Evolutionary conservation across 108 stramenopile genomes (phyloP).

Genomic region (Nitzschia putrida): DNA sequence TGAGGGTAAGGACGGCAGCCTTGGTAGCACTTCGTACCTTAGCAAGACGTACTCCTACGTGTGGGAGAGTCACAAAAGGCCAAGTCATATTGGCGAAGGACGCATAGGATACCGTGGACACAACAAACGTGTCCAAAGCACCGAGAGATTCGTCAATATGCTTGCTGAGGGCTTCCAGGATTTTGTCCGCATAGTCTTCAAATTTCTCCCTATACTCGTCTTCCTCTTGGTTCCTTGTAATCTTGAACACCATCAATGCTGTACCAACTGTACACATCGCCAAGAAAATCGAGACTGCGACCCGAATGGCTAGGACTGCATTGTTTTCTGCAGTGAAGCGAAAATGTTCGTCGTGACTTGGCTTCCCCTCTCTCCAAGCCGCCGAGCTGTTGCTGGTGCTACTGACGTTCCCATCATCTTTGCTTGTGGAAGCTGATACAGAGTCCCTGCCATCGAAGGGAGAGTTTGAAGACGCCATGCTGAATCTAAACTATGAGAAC

Average conservation of each 20-base stretch:
- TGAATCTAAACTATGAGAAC: too few relatives aligned
- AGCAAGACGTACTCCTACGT: slow-evolving; percentile 36
- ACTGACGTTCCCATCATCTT: too few relatives aligned
- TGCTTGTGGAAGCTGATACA: too few relatives aligned
- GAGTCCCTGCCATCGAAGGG: too few relatives aligned
- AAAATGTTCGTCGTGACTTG: too few relatives aligned
- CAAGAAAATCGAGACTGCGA: not conserved
- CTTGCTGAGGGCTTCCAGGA: not conserved
- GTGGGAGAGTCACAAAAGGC: slow-evolving; percentile 32
- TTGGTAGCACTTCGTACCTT: slow-evolving; percentile 28
- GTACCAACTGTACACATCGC: not conserved
- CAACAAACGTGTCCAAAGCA: slow-evolving; percentile 6
- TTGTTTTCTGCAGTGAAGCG: not conserved
- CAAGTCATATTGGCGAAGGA: not conserved
- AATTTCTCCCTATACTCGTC: not conserved
- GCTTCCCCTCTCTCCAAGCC: too few relatives aligned
- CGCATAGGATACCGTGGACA: slow-evolving; percentile 1
- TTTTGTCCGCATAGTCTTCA: not conserved
- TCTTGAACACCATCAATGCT: not conserved
- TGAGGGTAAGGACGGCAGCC: slow-evolving; percentile 36
- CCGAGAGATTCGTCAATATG: not conserved
- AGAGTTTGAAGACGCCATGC: too few relatives aligned
- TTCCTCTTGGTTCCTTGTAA: not conserved
- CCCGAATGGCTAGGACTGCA: not conserved
- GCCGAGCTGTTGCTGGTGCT: too few relatives aligned